Percentiles rank a stretch among this genome's conserved stretches.
phyloP scores from a whole-genome alignment of 2,329 filamentous ascomycete species.

The Uncinocarpus reesii region DNA sequence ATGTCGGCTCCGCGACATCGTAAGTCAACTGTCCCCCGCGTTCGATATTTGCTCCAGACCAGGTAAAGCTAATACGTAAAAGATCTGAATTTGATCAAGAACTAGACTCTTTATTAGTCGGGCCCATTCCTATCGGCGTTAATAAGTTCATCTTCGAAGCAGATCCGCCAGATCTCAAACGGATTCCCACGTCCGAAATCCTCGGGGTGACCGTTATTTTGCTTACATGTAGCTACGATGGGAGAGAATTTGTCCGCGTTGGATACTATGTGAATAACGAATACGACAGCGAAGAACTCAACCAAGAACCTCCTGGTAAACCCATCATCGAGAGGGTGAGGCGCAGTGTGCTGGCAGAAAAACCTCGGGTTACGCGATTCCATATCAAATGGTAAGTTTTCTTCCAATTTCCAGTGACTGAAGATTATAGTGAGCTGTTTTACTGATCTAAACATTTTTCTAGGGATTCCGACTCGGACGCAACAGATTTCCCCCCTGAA shows the following conservation, averaged over 20 bases:
- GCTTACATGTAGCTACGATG: slow-evolving; percentile 91
- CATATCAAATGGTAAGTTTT: slow-evolving; percentile 85
- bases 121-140: slow-evolving; percentile 91
- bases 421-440: neutral
- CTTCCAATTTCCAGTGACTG: neutral
- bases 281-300: slow-evolving; percentile 85
- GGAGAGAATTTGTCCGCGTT: slow-evolving; percentile 91
- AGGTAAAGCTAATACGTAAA: slow-evolving; percentile 17
- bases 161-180: slow-evolving; percentile 76
- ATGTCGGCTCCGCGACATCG: slow-evolving; percentile 96
- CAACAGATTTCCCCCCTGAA: slow-evolving; percentile 90
- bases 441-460: slow-evolving; percentile 23
- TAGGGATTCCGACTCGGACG: slow-evolving; percentile 95
- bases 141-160: slow-evolving; percentile 99
- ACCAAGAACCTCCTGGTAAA: slow-evolving; percentile 80
- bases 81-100: slow-evolving; percentile 97
- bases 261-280: slow-evolving; percentile 99
- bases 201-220: slow-evolving; percentile 95
- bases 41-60: neutral
- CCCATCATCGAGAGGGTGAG: slow-evolving; percentile 84
- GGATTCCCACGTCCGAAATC: slow-evolving; percentile 90
- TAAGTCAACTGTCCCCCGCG: slow-evolving; percentile 41
- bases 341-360: slow-evolving; percentile 89
- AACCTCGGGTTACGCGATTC: slow-evolving; percentile 93
- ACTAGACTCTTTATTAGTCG: slow-evolving; percentile 90